Evolutionary conservation across 2,329 filamentous ascomycete genomes (phyloP), one percentile per base, ranked within the genome.

Genomic region (Botryotinia globosa): DNA sequence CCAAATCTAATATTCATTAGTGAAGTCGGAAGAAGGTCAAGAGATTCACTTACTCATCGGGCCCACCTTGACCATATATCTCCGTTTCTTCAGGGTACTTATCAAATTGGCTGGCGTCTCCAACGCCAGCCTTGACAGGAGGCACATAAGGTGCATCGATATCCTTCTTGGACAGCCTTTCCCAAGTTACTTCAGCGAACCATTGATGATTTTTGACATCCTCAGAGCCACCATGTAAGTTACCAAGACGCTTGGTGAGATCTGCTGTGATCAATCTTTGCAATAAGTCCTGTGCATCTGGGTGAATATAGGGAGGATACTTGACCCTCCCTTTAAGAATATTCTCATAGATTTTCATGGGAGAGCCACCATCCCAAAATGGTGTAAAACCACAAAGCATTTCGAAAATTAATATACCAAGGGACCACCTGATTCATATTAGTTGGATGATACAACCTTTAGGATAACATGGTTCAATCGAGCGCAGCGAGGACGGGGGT

Each of bases 331-430:
- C 96, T 80, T 94, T 94, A 76, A 99, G 88, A 80, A 99, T 99
- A 82, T 99, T 99, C 85, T 99, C 96, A 84, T 99, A 99, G 80
- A 99, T 99, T 84, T 97, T 98, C 89, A 99, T 97, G 4, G 96
- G 95, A 62, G 94, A 97, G 72, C 95, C 96, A 79, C 93, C 93
- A 82, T 99, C 96, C 95, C 96, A 99, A 85, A 99, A 99, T 8
- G 96, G 96, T 8, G 96, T 99, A 83, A 98, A 99, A 42, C 96
- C 96, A 81, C 96, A 98, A 54, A 99, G 89, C 96, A 99, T 99
- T 86, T 99, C 96, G 82, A 98, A 99, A 82, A 99, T 98, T 78
- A 99, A 85, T 81, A 99, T 98, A 63, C 96, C 96, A 73, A 99
- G 87, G 70, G 95, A 98, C 96, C 96, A 99, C 94, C 94, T 98